Evolutionary conservation across 2,329 filamentous ascomycete genomes (phyloP), one percentile per base, ranked within the genome.

Genomic region (Cercospora brassicicola): DNA sequence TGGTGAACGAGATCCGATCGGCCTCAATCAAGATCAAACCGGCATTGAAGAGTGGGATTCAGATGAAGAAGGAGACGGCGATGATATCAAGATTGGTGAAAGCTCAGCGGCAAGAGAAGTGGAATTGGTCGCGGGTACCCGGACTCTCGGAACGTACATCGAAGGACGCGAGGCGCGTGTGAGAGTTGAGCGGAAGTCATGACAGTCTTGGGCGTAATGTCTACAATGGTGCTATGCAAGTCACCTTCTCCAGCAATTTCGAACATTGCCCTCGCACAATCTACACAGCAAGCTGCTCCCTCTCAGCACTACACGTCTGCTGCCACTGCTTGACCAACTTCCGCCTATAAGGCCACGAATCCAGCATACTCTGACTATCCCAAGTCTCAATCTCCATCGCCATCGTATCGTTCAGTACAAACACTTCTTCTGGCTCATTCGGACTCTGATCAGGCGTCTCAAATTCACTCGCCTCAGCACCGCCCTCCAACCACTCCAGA

Each of bases 1-100:
- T 8, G 92, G 92, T 20, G 94, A 97, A 79, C 92, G 91, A 88
- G 93, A 97, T 78, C 92, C 92, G 0, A 89, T 93, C 0, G 71
- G 74, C 86, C 86, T 8, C 85, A 86, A 69, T 87, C 88, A 72
- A 85, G 80, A 79, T 11, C 72, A 76, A 23, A 78, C 80, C 51
- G 79, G 73, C 6, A 73, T 75, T 4, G 75, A 73, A n/a, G 75
- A 74, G 65, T 82, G 79, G 78, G 78, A 81, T 64, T 80, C 77
- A 18, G 79, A 79, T 45, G 79, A 83, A 51, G 81, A 82, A 33
- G 79, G 78, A 30, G 75, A 79, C 6, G 76, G 76, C 45, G 78
- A 74, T 4, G 77, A 73, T 26, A 70, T 6, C 20, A 18, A 62
- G 9, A 72, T 71, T 42, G 78, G 82, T 10, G 88, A 85, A 0